Percentiles rank a stretch among this genome's conserved stretches.
phyloP scores from a whole-genome alignment of 192 early-diverging fungal genomes.

The Coemansia sp. region DNA sequence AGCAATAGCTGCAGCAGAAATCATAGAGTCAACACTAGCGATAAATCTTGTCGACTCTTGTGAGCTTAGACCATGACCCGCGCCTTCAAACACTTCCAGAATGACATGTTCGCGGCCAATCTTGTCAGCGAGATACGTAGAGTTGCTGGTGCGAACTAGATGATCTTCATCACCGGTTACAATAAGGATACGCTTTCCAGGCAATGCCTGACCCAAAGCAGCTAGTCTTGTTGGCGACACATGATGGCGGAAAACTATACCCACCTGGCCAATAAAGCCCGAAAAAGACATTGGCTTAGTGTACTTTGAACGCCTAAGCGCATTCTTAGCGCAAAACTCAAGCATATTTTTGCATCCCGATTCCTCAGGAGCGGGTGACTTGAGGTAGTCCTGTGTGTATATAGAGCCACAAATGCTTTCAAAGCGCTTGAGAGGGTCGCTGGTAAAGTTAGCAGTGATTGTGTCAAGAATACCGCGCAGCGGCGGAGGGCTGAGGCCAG shows the following conservation, averaged over 20 bases:
- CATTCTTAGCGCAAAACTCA: constrained; percentile 33
- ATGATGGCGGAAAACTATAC: constrained; percentile 47
- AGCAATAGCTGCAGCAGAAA: constrained; percentile 1
- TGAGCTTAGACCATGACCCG: constrained; percentile 36
- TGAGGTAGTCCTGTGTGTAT: constrained; percentile 31
- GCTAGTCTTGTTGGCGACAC: constrained; percentile 34
- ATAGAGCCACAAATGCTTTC: constrained; percentile 38
- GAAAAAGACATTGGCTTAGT: constrained; percentile 40
- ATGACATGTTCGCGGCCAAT: constrained; percentile 41
- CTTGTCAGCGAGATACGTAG: constrained; percentile 35
- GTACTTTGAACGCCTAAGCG: constrained; percentile 36
- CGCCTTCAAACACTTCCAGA: constrained; percentile 36
- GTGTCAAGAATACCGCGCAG: constrained; percentile 35
- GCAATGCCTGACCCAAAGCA: constrained; percentile 24
- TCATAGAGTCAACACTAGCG: constrained; percentile 31
- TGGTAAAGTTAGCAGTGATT: constrained; percentile 26
- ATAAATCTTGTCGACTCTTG: constrained; percentile 31
- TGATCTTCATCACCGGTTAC: constrained; percentile 47
- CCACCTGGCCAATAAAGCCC: constrained; percentile 38
- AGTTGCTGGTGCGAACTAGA: constrained; percentile 44
- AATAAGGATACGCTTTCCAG: constrained; percentile 45
- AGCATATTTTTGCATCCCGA: constrained; percentile 39
- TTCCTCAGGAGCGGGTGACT: constrained; percentile 31
- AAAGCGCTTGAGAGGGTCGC: constrained; percentile 38
- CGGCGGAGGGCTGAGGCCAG: constrained; percentile 39